Percentiles rank a stretch among this genome's conserved stretches.
phyloP scores from a whole-genome alignment of 148 eudicot species.

The Rhododendron griersonianum region DNA sequence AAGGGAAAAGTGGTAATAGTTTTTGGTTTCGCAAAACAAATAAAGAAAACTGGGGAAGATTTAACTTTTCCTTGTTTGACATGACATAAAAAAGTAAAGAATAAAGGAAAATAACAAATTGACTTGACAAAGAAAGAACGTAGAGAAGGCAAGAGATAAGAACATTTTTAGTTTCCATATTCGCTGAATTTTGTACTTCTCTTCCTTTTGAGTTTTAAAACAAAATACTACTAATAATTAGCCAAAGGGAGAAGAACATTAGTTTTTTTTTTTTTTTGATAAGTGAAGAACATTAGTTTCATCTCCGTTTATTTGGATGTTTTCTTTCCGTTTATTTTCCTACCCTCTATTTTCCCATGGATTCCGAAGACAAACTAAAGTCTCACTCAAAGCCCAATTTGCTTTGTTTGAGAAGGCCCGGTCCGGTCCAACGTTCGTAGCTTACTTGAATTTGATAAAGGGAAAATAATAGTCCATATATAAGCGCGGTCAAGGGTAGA shows the following conservation, averaged over 20 bases:
- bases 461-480: too few relatives aligned
- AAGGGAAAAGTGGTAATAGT: background rate
- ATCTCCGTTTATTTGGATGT: too few relatives aligned
- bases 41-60: background rate
- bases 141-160: background rate
- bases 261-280: too few relatives aligned
- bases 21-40: background rate
- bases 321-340: too few relatives aligned
- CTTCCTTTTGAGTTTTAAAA: background rate
- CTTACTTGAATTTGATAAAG: too few relatives aligned
- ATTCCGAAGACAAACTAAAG: too few relatives aligned
- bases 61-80: background rate
- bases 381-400: too few relatives aligned
- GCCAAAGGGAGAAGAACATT: background rate
- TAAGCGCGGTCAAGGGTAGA: too few relatives aligned
- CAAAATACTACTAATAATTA: background rate
- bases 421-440: too few relatives aligned
- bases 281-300: background rate
- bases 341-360: too few relatives aligned
- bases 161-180: background rate
- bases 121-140: background rate
- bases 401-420: too few relatives aligned
- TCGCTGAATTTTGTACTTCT: background rate
- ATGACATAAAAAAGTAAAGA: background rate
- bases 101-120: background rate